Percentiles rank a stretch among this genome's conserved stretches.
Conservation (phyloP, 495 filamentous ascomycete species). For the Lentithecium fluviatile region DNA sequence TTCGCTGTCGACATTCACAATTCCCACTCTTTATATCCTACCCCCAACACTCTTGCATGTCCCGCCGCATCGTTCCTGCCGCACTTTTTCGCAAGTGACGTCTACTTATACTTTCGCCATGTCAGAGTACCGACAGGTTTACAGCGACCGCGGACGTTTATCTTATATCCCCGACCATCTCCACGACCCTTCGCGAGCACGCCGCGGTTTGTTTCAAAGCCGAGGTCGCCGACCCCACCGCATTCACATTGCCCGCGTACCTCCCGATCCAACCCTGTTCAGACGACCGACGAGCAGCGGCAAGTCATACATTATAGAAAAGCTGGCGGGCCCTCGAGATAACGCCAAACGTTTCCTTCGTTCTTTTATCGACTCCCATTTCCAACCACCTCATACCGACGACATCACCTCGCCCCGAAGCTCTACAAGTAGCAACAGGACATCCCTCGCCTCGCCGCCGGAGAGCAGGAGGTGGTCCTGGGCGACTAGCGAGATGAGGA, state of each 20-base stretch:
- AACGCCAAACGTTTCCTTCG: conserved; percentile 49
- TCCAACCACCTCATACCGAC: not conserved
- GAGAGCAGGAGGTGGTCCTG: conserved; percentile 32
- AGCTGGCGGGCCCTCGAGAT: conserved; percentile 47
- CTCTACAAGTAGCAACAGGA: conserved; percentile 22
- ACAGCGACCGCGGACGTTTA: conserved; percentile 32
- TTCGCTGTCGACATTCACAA: conserved; percentile 4
- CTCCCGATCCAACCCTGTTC: conserved; percentile 27
- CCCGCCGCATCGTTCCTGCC: not conserved
- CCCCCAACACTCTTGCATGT: not conserved
- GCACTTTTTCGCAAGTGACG: conserved; percentile 8
- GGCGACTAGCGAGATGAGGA: conserved; percentile 28
- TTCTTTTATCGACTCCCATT: conserved; percentile 40
- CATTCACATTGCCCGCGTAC: conserved; percentile 32
- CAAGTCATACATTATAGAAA: conserved; percentile 31
- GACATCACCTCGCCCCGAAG: conserved; percentile 10
- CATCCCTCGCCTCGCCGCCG: conserved; percentile 15
- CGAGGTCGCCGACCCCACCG: conserved; percentile 33
- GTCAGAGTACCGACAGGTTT: conserved; percentile 33
- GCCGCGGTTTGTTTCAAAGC: conserved; percentile 26
- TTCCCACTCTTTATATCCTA: conserved; percentile 3
- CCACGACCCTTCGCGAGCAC: conserved; percentile 13
- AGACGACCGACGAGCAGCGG: conserved; percentile 16
- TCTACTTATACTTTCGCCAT: conserved; percentile 23
- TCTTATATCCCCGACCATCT: conserved; percentile 34